Percentiles rank a stretch among this genome's conserved stretches.
Conservation (phyloP, 2,329 filamentous ascomycete genomes). For the Talaromyces sp. region DNA sequence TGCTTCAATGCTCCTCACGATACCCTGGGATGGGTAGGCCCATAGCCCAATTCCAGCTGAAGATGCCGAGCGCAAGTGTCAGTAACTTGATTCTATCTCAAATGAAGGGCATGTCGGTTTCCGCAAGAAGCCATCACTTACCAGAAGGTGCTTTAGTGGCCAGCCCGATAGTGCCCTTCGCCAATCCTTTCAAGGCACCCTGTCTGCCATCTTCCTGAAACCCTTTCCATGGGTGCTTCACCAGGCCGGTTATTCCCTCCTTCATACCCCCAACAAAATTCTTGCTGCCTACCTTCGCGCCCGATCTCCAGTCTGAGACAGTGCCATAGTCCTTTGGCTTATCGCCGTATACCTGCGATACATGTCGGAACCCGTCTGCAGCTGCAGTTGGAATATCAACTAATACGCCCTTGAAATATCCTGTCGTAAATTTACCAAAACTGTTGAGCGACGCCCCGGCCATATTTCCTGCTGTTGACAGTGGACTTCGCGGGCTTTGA, state of each 20-base stretch:
- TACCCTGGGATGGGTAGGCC: slow-evolving; percentile 28
- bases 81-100: neutral
- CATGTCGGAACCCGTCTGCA: slow-evolving; percentile 37
- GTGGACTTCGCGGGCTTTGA: slow-evolving; percentile 2
- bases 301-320: slow-evolving; percentile 37
- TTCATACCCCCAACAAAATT: slow-evolving; percentile 35
- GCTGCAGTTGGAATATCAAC: slow-evolving; percentile 40
- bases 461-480: slow-evolving; percentile 17
- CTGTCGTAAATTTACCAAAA: slow-evolving; percentile 20
- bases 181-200: slow-evolving; percentile 36
- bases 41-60: slow-evolving; percentile 26
- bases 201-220: slow-evolving; percentile 33
- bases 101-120: neutral
- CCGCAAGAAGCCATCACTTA: slow-evolving; percentile 2
- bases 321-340: slow-evolving; percentile 35
- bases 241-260: slow-evolving; percentile 34
- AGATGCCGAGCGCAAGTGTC: neutral
- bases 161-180: slow-evolving; percentile 20
- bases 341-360: slow-evolving; percentile 40
- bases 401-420: slow-evolving; percentile 30
- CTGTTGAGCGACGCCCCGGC: slow-evolving; percentile 12
- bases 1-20: slow-evolving; percentile 25
- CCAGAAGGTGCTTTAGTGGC: slow-evolving; percentile 24
- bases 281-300: slow-evolving; percentile 36
- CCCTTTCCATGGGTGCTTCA: slow-evolving; percentile 31